Percentiles rank a stretch among this genome's conserved stretches.
These are phyloP conservation scores for Arctium lappa DNA, from an alignment of 129 eudicot species.

Conservation along the genomic window DNA sequence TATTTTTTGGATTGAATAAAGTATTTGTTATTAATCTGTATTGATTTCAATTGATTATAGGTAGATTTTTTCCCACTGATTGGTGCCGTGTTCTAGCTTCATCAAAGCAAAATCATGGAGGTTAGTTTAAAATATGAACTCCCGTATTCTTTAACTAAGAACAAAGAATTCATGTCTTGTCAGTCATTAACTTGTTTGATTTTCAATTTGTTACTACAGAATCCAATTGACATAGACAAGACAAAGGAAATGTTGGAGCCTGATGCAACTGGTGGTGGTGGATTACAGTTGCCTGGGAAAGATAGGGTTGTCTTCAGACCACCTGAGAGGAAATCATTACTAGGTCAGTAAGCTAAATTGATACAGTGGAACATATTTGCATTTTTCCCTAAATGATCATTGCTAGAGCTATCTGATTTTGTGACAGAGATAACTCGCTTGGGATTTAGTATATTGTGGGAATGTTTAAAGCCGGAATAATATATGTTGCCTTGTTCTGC, in stretches of 20 bases:
- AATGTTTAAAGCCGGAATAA: neutral
- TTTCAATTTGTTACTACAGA: conserved; percentile 11
- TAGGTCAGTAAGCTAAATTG: conserved; percentile 42
- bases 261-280: conserved; percentile 53
- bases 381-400: neutral
- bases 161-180: neutral
- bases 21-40: neutral
- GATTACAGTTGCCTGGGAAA: conserved; percentile 59
- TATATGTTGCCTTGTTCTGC: neutral
- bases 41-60: neutral
- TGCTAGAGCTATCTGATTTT: neutral
- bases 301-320: conserved; percentile 59
- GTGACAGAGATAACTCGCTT: neutral
- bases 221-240: conserved; percentile 42
- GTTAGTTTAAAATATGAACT: conserved; percentile 7
- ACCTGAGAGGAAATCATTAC: conserved; percentile 58
- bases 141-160: neutral
- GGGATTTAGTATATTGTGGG: neutral
- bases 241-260: conserved; percentile 53
- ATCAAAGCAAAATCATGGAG: conserved; percentile 19
- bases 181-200: neutral
- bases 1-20: neutral
- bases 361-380: neutral
- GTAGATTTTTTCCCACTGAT: neutral
- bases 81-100: neutral